Base-by-base conservation (phyloP, 1,139 yeast genomes). In the Insectozyma bohioensis region DNA sequence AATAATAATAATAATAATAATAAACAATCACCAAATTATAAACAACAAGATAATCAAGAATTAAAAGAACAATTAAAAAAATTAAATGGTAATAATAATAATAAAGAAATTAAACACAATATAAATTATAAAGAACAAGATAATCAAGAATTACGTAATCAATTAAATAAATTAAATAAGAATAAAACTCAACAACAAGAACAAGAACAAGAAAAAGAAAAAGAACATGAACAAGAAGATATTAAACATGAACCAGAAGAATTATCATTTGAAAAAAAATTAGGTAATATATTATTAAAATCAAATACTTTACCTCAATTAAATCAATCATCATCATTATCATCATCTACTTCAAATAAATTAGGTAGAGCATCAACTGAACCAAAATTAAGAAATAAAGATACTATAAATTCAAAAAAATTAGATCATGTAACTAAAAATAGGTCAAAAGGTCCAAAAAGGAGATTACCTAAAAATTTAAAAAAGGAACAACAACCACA, bases 401-500 rank as follows among this genome's bases (percentile, higher is more conserved):
- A 21, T 16, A 14, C 11, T 10, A 11, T 12, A 7, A 6, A 12
- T 7, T 17, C 19, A 5, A 53, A 44, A 26, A 61, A 66, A 34
- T 59, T 83, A 37, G 63, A 60, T 0, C 94, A 85, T 49, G 61
- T 75, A 8, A 83, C 74, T 28, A 85, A 83, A 51, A 47, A 61
- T 1, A 65, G 95, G 41, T 63, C 88, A 4, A 78, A 72, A 47
- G 95, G 95, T 0, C 95, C 95, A 2, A 80, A 74, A 51, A 65
- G 95, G 49, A 69, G 84, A 42, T 67, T 79, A 23, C 95, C 95
- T 0, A 70, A 64, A 37, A 45, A 26, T 5, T 37, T 52, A 26
- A 35, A 31, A 19, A 8, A 10, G 35, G 4, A 23, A 10, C 9
- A 24, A 10, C 5, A n/a, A n/a, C 12, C 31, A 4, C 4, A 17